These are phyloP conservation scores for Fusarium nisikadoi DNA, from an alignment of 2,329 filamentous ascomycete species.

Conservation along the genomic window DNA sequence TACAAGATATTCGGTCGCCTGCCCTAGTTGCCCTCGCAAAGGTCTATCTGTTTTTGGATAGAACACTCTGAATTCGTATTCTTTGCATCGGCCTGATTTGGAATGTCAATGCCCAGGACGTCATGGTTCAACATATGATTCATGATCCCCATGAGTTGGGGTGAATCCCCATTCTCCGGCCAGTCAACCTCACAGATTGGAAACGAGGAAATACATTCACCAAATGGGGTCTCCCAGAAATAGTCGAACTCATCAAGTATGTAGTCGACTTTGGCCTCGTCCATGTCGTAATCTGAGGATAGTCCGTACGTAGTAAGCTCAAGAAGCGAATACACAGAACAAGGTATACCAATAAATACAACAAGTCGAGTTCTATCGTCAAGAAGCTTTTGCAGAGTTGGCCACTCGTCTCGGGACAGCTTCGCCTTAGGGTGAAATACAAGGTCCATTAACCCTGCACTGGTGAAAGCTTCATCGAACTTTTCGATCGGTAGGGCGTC, in stretches of 20 bases:
- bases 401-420: conserved; percentile 67
- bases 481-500: conserved; percentile 67
- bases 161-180: conserved; percentile 54
- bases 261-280: conserved; percentile 64
- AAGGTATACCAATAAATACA: conserved; percentile 71
- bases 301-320: conserved; percentile 23
- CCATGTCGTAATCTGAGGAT: conserved; percentile 65
- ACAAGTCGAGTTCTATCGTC: conserved; percentile 70
- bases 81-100: conserved; percentile 44
- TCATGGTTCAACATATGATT: conserved; percentile 47
- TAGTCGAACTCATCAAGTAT: conserved; percentile 72
- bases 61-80: conserved; percentile 51
- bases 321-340: not conserved
- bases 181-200: conserved; percentile 74
- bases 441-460: conserved; percentile 65
- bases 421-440: conserved; percentile 62
- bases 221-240: conserved; percentile 79
- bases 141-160: conserved; percentile 44
- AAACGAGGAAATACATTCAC: conserved; percentile 68
- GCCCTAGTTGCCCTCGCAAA: conserved; percentile 37
- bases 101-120: conserved; percentile 46
- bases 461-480: conserved; percentile 64
- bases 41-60: conserved; percentile 41
- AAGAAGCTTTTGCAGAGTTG: conserved; percentile 75
- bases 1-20: conserved; percentile 45